Evolutionary conservation across 805 yeast species (phyloP).

Genomic region (Cyberlindnera xylosilytica): DNA sequence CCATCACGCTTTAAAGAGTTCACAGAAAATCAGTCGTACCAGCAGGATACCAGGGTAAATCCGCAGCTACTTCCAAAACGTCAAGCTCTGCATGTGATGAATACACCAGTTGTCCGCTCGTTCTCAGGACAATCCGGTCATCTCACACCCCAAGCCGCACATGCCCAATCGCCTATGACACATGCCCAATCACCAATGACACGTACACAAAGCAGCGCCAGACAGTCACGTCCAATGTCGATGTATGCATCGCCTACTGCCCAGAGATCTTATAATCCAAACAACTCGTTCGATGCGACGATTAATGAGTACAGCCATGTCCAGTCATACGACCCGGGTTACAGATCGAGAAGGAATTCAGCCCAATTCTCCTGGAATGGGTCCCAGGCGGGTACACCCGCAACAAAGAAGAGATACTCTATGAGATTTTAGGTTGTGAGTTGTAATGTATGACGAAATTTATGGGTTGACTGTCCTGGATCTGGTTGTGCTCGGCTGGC

Average conservation of each 20-base stretch:
- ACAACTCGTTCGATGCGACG: neutral
- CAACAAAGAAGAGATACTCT: conserved; percentile 21
- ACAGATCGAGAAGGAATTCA: conserved; percentile 5
- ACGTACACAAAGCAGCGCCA: neutral
- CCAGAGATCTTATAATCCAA: neutral
- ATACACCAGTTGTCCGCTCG: conserved; percentile 17
- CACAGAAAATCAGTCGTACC: neutral
- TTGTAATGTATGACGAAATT: neutral
- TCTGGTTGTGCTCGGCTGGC: too few relatives aligned
- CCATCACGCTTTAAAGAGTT: neutral
- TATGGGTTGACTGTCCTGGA: too few relatives aligned
- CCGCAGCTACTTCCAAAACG: neutral
- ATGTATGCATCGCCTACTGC: conserved; percentile 8
- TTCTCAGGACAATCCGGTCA: conserved; percentile 7
- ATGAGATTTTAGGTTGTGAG: conserved; percentile 26
- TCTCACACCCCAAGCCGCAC: neutral
- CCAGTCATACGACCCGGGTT: neutral
- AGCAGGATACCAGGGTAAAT: neutral
- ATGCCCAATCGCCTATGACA: neutral
- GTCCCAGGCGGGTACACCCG: conserved; percentile 7
- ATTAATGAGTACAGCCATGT: conserved; percentile 3
- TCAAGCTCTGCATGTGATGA: conserved; percentile 5
- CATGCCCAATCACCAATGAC: neutral
- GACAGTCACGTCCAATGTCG: conserved; percentile 5
- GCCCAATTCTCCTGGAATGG: conserved; percentile 3